A percentile compares a stretch with the other conserved stretches of the same genome.
These are phyloP conservation scores for Arxiozyma bovina DNA, from an alignment of 1,139 yeast species.

Conservation along the genomic window DNA sequence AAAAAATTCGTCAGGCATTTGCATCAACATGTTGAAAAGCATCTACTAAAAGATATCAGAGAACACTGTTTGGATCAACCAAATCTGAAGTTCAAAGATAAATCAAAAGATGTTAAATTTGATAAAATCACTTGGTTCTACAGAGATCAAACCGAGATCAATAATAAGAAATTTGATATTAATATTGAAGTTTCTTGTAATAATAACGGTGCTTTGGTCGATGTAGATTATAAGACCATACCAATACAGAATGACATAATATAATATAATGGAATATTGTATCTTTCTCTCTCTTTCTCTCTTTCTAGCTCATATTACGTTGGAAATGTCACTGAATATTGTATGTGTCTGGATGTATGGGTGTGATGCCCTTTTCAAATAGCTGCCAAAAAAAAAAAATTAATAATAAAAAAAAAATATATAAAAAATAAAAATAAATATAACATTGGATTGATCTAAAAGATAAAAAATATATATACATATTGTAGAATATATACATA, in stretches of 20 bases:
- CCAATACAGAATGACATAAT: conserved; percentile 15
- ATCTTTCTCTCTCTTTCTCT: not conserved
- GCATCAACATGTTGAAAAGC: conserved; percentile 67
- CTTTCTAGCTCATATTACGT: too few relatives aligned
- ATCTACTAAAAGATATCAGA: conserved; percentile 57
- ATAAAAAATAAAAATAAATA: not conserved
- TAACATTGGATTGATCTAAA: not conserved
- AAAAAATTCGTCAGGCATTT: conserved; percentile 65
- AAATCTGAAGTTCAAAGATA: conserved; percentile 44
- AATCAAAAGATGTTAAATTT: conserved; percentile 40
- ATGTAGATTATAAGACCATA: conserved; percentile 45
- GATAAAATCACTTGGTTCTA: conserved; percentile 45
- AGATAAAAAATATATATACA: not conserved
- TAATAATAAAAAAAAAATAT: not conserved
- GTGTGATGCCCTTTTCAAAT: too few relatives aligned
- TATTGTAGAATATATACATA: too few relatives aligned
- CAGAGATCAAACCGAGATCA: conserved; percentile 41
- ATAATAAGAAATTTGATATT: conserved; percentile 43
- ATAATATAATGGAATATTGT: not conserved
- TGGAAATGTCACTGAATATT: not conserved
- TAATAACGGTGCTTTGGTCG: conserved; percentile 52
- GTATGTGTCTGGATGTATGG: not conserved
- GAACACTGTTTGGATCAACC: conserved; percentile 45
- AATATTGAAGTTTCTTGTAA: conserved; percentile 50
- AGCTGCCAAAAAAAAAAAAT: not conserved